Evolutionary conservation across 108 stramenopile genomes (phyloP), one percentile per base, ranked within the genome.

Genomic region (Cyclostephanos invisitatus): DNA sequence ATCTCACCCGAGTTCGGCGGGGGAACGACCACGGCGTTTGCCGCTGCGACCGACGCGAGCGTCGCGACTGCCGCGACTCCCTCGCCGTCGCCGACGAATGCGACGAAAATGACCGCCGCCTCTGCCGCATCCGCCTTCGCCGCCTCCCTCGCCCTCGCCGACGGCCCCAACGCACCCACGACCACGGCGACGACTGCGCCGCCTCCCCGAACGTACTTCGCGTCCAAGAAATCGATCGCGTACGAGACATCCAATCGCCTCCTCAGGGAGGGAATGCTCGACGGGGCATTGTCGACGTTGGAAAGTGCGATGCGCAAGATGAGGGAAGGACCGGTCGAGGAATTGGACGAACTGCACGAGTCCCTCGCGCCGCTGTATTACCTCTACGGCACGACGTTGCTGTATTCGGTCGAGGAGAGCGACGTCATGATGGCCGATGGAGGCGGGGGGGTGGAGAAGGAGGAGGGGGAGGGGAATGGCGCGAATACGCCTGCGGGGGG

Each of bases 321-420:
- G 32, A 36, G 21, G 0, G 29, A 20, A 18, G 59, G 32, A n/a
- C n/a, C n/a, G 10, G 51, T 40, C 36, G 49, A 32, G 20, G 49
- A 37, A 10, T 35, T 71, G 5, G 55, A 60, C 11, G 85, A 85
- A 2, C 62, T 91, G 17, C 87, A 91, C 71, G 73, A 76, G 40
- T 65, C 81, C 42, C 62, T 95, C 64, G 94, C 90, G 8, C 94
- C 94, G 37, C 75, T 91, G 54, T 86, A 91, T 68, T 95, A 95
- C 65, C 64, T 92, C 20, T 93, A 95, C 84, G 94, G 94, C 14
- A 92, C 94, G 3, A 93, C 91, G 2, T 68, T 95, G 46, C 70
- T 95, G 14, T 95, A 95, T 73, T 82, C 82, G 14, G 79, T 95
- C 11, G 94, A 95, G 75, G 94, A 95, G 79, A 72, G 83, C 27